These are phyloP conservation scores for Phytophthora quininea DNA, from an alignment of 352 stramenopile species.

Conservation along the genomic window DNA sequence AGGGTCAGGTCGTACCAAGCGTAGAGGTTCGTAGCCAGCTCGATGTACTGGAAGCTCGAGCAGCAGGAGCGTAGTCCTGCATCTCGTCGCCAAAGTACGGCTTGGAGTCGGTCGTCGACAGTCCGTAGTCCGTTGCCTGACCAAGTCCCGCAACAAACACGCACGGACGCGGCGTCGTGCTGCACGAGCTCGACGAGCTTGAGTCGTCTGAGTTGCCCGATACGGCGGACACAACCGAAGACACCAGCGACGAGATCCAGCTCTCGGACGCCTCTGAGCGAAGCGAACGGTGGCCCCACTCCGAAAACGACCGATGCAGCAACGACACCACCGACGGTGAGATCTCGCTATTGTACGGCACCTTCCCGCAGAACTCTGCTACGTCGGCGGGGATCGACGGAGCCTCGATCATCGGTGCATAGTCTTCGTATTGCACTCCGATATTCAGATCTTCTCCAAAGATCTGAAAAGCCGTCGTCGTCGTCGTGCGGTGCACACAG, in stretches of 20 bases:
- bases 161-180: constrained; percentile 38
- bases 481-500: constrained; percentile 25
- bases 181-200: constrained; percentile 36
- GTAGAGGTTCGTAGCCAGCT: constrained; percentile 47
- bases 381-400: constrained; percentile 7
- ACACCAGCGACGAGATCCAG: constrained; percentile 16
- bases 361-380: constrained; percentile 14
- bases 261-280: constrained; percentile 15
- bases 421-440: constrained; percentile 25
- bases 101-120: constrained; percentile 23
- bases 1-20: constrained; percentile 48
- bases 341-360: constrained; percentile 1
- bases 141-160: constrained; percentile 59
- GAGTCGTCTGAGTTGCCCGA: constrained; percentile 2
- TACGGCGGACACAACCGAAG: constrained; percentile 5
- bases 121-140: constrained; percentile 26
- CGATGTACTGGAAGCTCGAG: constrained; percentile 49
- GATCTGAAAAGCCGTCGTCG: constrained; percentile 27
- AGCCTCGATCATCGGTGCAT: constrained; percentile 4
- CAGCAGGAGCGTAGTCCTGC: constrained; percentile 54
- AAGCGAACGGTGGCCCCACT: constrained; percentile 20
- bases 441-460: constrained; percentile 30
- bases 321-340: constrained; percentile 1
- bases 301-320: constrained; percentile 11
- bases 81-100: constrained; percentile 52